These are phyloP conservation scores for Platanus orientalis DNA, from an alignment of 164 flowering plant genomes.

Conservation along the genomic window DNA sequence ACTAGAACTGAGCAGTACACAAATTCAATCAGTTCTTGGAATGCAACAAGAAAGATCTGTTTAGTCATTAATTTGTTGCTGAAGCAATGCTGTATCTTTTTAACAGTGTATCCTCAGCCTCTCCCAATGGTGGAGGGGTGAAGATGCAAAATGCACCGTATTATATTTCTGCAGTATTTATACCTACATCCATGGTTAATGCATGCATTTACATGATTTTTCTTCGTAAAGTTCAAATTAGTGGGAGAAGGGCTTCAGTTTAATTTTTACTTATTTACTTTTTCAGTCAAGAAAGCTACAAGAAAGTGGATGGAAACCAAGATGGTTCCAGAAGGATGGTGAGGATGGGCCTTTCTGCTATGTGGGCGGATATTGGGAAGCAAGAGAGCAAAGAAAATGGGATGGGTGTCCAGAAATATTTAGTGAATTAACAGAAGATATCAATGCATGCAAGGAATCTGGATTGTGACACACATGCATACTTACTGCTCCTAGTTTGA, in stretches of 20 bases:
- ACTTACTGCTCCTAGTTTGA: neutral
- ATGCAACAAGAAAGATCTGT: too few species aligned
- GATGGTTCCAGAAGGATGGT: slow-evolving; percentile 67
- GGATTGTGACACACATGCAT: slow-evolving; percentile 35
- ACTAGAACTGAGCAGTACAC: too few species aligned
- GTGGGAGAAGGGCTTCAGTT: neutral
- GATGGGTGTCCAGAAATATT: slow-evolving; percentile 71
- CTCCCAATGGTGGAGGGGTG: too few species aligned
- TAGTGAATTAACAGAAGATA: slow-evolving; percentile 48
- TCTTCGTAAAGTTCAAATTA: neutral
- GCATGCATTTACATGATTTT: neutral
- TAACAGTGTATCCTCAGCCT: too few species aligned
- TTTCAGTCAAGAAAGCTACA: slow-evolving; percentile 83
- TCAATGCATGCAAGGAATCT: slow-evolving; percentile 23
- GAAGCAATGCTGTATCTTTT: too few species aligned
- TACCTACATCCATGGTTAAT: too few species aligned
- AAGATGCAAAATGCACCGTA: too few species aligned
- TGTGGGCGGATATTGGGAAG: slow-evolving; percentile 92
- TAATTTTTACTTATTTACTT: neutral
- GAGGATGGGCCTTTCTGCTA: slow-evolving; percentile 61
- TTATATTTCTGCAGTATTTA: too few species aligned
- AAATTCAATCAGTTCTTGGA: too few species aligned
- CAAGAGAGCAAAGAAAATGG: slow-evolving; percentile 64
- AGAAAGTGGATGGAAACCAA: slow-evolving; percentile 87
- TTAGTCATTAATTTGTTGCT: too few species aligned